Base-by-base conservation (phyloP, 1,139 yeast genomes). In the Saccharomyces hybrid region DNA sequence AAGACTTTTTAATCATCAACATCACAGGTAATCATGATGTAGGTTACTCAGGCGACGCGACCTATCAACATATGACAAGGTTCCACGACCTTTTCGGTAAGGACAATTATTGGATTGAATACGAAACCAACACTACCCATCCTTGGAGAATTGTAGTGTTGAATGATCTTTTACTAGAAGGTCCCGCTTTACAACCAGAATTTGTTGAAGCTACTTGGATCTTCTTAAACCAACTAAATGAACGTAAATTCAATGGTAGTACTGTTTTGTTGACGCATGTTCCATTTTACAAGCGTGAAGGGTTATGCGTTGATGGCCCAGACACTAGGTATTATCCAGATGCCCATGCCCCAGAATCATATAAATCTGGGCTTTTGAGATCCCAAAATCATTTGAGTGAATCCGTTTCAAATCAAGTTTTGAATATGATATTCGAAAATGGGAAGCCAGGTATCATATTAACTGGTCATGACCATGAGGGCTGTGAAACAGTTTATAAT, bases 381-480 rank as follows among this genome's bases (percentile, higher is more conserved):
- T 85, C 91, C n/a, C 98, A 93, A 64, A 93, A 95, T 69, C 96
- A 89, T 69, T 72, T 93, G 51, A 78, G 86, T 23, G 73, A 77
- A 57, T 85, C 84, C 9, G 78, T 86, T 0, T 73, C 91, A 1
- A 85, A 85, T 64, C 74, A 77, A 56, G 84, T 91, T 1, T 71
- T 93, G 60, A 78, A 84, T 61, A 76, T 83, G 20, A 77, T 88
- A 8, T 91, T 91, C 68, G 82, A 83, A 49, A 78, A 81, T 57
- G 73, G 76, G 8, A 80, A 82, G 57, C 79, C 83, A 31, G 98
- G 98, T 11, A 76, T 91, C 5, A 82, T 93, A 4, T 74, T 93
- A 50, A 88, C 96, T 0, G 99, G 99, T 0, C 99, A 93, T 71
- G 99, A 93, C 66, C 99, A 93, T 66, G 91, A 85, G 63, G 99